Percentiles rank a stretch among this genome's conserved stretches.
These are phyloP conservation scores for Tephrocybe sp. DNA, from an alignment of 768 basidiomycete species.

Conservation along the genomic window DNA sequence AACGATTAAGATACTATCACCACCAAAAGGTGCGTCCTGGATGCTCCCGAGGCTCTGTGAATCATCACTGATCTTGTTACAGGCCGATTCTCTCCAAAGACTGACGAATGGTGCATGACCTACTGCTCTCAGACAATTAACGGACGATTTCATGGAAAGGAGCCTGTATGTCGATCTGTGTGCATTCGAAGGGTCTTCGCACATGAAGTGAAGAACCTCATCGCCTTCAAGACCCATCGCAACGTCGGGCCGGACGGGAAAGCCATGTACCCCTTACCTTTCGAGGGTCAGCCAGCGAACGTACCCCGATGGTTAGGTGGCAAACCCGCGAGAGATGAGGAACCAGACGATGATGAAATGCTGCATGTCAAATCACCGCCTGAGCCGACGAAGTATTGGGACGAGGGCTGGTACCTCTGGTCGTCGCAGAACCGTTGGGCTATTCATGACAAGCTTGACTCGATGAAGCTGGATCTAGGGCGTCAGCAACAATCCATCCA, in stretches of 20 bases:
- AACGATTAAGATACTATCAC: constrained; percentile 53
- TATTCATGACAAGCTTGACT: constrained; percentile 52
- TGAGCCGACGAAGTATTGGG: constrained; percentile 57
- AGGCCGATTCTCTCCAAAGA: constrained; percentile 59
- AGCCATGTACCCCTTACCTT: constrained; percentile 60
- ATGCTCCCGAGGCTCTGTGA: not conserved
- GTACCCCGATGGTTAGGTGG: constrained; percentile 47
- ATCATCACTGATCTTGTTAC: constrained; percentile 5
- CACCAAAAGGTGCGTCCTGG: constrained; percentile 41
- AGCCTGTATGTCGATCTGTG: constrained; percentile 57
- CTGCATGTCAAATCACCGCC: constrained; percentile 16
- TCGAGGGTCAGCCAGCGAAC: constrained; percentile 59
- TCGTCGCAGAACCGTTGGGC: constrained; percentile 52
- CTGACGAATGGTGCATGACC: constrained; percentile 66
- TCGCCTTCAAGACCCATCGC: constrained; percentile 44
- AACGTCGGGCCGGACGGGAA: constrained; percentile 43
- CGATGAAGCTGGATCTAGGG: constrained; percentile 60
- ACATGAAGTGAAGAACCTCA: constrained; percentile 59
- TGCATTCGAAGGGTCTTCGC: constrained; percentile 68
- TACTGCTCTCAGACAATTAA: constrained; percentile 59
- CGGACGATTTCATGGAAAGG: constrained; percentile 48
- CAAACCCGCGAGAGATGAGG: constrained; percentile 31
- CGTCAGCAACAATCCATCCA: constrained; percentile 44
- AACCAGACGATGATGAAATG: constrained; percentile 34
- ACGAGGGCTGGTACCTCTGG: constrained; percentile 79